A percentile compares a stretch with the other conserved stretches of the same genome.
These are phyloP conservation scores for Suillus sp. DNA, from an alignment of 768 basidiomycete genomes.

Conservation along the genomic window DNA sequence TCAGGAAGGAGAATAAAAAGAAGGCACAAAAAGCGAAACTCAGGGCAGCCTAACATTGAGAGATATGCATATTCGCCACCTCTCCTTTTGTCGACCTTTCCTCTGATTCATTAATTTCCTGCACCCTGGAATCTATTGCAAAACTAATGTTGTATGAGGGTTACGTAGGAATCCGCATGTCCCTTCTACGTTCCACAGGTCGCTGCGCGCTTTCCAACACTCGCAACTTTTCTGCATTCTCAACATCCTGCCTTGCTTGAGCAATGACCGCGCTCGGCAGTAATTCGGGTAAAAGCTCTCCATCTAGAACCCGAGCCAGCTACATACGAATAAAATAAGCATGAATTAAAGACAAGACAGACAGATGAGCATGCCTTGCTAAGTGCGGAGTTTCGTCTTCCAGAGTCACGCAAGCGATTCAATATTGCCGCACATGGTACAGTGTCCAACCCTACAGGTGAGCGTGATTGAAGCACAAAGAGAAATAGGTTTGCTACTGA, in stretches of 20 bases:
- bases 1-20: conserved; percentile 73
- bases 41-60: conserved; percentile 53
- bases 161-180: conserved; percentile 16
- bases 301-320: conserved; percentile 56
- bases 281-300: conserved; percentile 51
- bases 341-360: not conserved
- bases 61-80: not conserved
- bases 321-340: conserved; percentile 26
- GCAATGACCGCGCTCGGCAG: conserved; percentile 50
- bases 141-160: not conserved
- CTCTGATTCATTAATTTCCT: conserved; percentile 1
- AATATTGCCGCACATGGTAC: conserved; percentile 52
- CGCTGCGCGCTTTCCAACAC: conserved; percentile 45
- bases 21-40: conserved; percentile 62
- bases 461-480: conserved; percentile 59
- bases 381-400: conserved; percentile 48
- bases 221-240: conserved; percentile 71
- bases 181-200: conserved; percentile 26
- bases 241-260: conserved; percentile 62
- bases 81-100: not conserved
- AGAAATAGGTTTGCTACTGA: conserved; percentile 67
- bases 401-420: conserved; percentile 49
- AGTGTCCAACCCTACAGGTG: conserved; percentile 54
- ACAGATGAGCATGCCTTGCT: conserved; percentile 47
- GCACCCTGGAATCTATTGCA: not conserved